phyloP scores from a whole-genome alignment of 2,329 filamentous ascomycete species.

The Gnomoniopsis sp. region DNA sequence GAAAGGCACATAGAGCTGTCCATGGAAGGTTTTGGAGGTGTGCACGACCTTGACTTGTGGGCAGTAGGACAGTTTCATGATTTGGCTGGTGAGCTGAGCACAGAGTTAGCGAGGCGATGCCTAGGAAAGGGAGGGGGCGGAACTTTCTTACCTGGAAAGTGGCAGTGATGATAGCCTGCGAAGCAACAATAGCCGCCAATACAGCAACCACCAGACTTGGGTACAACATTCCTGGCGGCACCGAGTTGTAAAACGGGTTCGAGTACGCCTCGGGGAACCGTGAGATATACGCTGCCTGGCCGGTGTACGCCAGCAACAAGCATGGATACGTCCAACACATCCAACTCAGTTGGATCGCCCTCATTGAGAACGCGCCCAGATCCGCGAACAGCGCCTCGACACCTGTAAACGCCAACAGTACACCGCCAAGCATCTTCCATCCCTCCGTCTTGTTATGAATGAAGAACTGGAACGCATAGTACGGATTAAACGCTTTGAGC shows the following conservation, averaged over 20 bases:
- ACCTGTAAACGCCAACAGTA: conserved; percentile 71
- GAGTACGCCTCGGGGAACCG: conserved; percentile 52
- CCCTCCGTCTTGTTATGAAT: conserved; percentile 54
- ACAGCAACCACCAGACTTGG: conserved; percentile 66
- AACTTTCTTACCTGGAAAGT: conserved; percentile 52
- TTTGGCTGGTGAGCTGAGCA: conserved; percentile 51
- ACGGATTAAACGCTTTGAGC: conserved; percentile 52
- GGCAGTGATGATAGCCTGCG: conserved; percentile 72
- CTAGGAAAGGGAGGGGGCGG: background rate
- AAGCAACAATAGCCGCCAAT: conserved; percentile 68
- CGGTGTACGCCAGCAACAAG: conserved; percentile 59
- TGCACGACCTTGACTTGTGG: conserved; percentile 71
- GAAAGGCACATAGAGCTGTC: conserved; percentile 71
- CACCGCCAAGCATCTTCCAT: conserved; percentile 63
- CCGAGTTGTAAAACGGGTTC: conserved; percentile 71
- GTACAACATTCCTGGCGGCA: conserved; percentile 64
- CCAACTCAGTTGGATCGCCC: conserved; percentile 71
- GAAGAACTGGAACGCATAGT: conserved; percentile 58
- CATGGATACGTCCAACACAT: conserved; percentile 64
- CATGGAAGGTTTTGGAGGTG: conserved; percentile 65
- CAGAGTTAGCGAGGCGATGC: background rate
- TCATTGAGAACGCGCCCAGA: conserved; percentile 66
- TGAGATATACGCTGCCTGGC: conserved; percentile 70
- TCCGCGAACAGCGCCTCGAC: conserved; percentile 75
- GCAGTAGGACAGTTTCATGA: conserved; percentile 68